Evolutionary conservation across 345 rosid species (phyloP).

Genomic region (Conringia planisiliqua): DNA sequence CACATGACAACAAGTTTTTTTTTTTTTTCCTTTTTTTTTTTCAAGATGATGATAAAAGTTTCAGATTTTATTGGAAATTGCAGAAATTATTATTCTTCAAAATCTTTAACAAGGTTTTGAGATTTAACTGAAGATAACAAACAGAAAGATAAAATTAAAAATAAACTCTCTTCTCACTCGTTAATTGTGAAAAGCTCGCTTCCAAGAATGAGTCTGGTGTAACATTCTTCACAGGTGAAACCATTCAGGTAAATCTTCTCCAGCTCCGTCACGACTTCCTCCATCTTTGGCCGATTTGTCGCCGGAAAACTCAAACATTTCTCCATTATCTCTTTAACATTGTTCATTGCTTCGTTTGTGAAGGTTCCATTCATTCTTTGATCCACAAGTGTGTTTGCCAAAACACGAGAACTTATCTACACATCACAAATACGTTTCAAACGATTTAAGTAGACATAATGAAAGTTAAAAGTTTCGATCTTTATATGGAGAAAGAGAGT

Average conservation of each 20-base stretch:
- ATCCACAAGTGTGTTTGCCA: constrained; percentile 50
- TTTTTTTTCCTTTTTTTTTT: too few relatives aligned
- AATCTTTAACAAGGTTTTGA: neutral
- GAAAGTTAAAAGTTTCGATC: neutral
- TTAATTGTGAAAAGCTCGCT: constrained; percentile 39
- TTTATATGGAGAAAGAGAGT: neutral
- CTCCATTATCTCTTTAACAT: constrained; percentile 39
- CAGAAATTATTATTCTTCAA: neutral
- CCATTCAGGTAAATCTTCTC: constrained; percentile 53
- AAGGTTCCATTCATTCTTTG: constrained; percentile 45
- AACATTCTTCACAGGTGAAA: constrained; percentile 48
- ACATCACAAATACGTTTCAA: neutral
- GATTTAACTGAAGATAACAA: too few relatives aligned
- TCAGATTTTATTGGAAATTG: neutral
- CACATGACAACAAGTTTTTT: too few relatives aligned
- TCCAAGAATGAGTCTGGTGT: constrained; percentile 51
- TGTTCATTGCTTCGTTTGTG: constrained; percentile 47
- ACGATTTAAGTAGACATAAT: neutral
- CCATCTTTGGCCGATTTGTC: constrained; percentile 47
- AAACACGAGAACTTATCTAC: constrained; percentile 44
- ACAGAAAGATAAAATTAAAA: too few relatives aligned
- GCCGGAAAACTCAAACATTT: constrained; percentile 48
- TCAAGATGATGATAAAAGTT: too few relatives aligned
- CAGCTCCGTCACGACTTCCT: constrained; percentile 42
- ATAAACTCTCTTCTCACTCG: neutral